Percentiles rank a stretch among this genome's conserved stretches.
phyloP scores from a whole-genome alignment of 768 basidiomycete genomes.

The Phallus indusiatus region DNA sequence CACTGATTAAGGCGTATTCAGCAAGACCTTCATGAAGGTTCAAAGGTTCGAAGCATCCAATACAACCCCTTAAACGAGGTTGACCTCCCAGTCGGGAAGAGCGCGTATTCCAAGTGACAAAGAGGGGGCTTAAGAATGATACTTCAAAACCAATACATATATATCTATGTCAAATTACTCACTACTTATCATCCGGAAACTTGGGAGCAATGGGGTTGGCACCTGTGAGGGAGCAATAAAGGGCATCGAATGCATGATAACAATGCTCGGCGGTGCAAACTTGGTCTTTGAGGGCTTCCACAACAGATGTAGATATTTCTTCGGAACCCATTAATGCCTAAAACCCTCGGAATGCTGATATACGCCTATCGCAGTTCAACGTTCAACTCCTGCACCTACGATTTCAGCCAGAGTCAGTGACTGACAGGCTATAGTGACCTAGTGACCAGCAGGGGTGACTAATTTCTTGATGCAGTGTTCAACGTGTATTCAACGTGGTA shows the following conservation, averaged over 20 bases:
- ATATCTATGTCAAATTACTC: conserved; percentile 20
- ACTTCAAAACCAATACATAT: conserved; percentile 4
- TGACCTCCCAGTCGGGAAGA: conserved; percentile 49
- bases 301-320: not conserved
- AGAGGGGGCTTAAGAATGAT: conserved; percentile 57
- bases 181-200: conserved; percentile 76
- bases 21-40: conserved; percentile 65
- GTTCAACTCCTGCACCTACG: too few species aligned
- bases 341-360: too few species aligned
- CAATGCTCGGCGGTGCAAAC: conserved; percentile 67
- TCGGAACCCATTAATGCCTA: not conserved
- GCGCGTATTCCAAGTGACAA: conserved; percentile 92
- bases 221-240: conserved; percentile 64
- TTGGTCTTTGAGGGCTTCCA: conserved; percentile 28
- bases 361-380: too few species aligned
- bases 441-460: too few species aligned
- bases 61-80: conserved; percentile 78
- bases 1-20: conserved; percentile 89
- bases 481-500: too few species aligned
- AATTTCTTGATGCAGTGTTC: too few species aligned
- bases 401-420: too few species aligned
- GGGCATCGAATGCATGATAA: conserved; percentile 71
- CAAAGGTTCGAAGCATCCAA: conserved; percentile 83
- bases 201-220: conserved; percentile 47
- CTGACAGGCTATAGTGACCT: too few species aligned